phyloP scores from a whole-genome alignment of 345 rosid species.

The Gossypium sturtianum region DNA sequence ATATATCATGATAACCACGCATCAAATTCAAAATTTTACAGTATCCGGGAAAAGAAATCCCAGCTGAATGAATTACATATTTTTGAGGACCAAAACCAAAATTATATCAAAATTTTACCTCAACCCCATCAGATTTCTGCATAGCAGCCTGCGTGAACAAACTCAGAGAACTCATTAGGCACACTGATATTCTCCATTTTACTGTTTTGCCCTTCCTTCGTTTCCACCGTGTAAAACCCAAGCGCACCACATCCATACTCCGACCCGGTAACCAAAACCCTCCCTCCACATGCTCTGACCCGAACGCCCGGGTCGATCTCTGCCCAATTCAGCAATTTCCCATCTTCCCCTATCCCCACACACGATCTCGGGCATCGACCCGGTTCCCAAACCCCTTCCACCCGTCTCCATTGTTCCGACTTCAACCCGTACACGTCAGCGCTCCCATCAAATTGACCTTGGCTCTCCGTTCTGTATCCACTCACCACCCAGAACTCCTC shows the following conservation, averaged over 20 bases:
- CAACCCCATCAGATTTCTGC: conserved; percentile 23
- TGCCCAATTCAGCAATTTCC: conserved; percentile 25
- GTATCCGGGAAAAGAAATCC: neutral
- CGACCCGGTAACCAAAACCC: conserved; percentile 42
- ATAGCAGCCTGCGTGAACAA: conserved; percentile 55
- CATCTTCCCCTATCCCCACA: conserved; percentile 26
- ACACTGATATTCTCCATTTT: conserved; percentile 31
- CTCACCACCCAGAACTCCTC: conserved; percentile 60
- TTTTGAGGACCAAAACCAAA: neutral
- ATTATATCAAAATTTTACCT: neutral
- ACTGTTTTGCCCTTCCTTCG: conserved; percentile 24
- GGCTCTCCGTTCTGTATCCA: conserved; percentile 52
- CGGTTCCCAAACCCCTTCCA: conserved; percentile 42
- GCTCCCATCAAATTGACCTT: conserved; percentile 47
- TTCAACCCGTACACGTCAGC: conserved; percentile 36
- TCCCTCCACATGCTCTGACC: conserved; percentile 32
- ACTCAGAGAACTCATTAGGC: conserved; percentile 37
- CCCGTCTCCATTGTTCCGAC: conserved; percentile 41
- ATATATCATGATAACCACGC: neutral
- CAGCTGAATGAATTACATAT: neutral
- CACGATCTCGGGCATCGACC: conserved; percentile 40
- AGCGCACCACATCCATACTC: conserved; percentile 40
- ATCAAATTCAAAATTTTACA: neutral
- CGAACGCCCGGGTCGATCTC: conserved; percentile 19
- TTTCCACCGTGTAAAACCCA: conserved; percentile 32